Base-by-base conservation (phyloP, 768 basidiomycete genomes). In the Auricularia sp. region DNA sequence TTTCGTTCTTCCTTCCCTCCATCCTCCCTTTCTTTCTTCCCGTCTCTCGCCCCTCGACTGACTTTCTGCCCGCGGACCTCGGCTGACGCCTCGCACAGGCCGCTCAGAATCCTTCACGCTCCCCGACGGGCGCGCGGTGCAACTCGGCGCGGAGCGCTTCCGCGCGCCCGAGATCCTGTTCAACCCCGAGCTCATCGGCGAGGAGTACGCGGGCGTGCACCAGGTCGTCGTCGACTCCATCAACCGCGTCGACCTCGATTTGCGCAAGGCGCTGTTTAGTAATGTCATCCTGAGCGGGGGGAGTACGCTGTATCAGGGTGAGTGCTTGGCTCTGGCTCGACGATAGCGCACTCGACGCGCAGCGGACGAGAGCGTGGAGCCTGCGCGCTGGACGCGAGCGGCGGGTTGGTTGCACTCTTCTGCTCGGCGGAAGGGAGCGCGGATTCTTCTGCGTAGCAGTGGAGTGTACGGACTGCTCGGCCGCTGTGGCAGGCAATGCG, bases 151-250 rank as follows among this genome's bases (percentile, higher is more conserved):
- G 62, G 97, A 98, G 77, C 87, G 96, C 64, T 98, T 96, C 81
- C 86, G 94, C 69, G 97, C 97, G 11, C 94, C 97, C 37, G 97
- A 99, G 74, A 93, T 98, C 65, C 77, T 99, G 62, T 99, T 99
- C 80, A 96, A 97, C 73, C 97, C 97, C 35, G 95, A 98, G 75
- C 77, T 98, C 62, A 89, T 98, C 69, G 97, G 97, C 6, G 88
- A 92, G 70, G 97, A 99, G 76, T 94, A 96, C 71, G 88, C 92
- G 33, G 97, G 97, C 63, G 94, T 98, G 11, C 97, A 98, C 75
- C 95, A 99, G 76, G 93, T 98, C 44, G 90, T 98, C 13, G 93
- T 98, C n/a, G 94, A 99, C 77, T 95, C 95, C 7, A 98, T 98
- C 74, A 92, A 89, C 76, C 83, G 94, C 54, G 94, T 97, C 39